Evolutionary conservation across 2,329 filamentous ascomycete species (phyloP), one percentile per base, ranked within the genome.

Genomic region (Aureobasidium sp.): DNA sequence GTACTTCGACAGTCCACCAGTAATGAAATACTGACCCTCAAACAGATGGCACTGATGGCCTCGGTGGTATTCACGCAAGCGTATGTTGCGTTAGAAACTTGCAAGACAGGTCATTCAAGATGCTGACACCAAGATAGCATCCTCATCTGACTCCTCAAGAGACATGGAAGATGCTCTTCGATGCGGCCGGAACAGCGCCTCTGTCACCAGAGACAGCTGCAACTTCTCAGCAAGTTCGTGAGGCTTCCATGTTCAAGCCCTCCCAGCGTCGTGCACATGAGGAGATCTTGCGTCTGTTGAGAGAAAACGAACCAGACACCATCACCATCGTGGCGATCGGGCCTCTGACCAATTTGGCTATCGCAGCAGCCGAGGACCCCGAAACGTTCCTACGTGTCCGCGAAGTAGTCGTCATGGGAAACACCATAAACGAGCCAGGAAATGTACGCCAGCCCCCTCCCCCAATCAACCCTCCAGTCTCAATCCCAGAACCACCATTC

Each of bases 391-490:
- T 98, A 53, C 82, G 83, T 38, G 88, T 84, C 44, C 95, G 94
- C 68, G 90, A 97, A 69, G 79, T 98, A 3, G 85, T 95, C 3
- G 87, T 96, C 41, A 98, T 98, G 93, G 93, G 91, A 55, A 93
- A 93, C 56, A 84, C 88, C 21, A 79, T 98, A 51, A 77, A 86
- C 55, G 73, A 83, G 39, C 79, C 83, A 47, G 93, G 93, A 61
- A 98, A 98, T 68, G 74, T 77, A 68, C 17, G 35, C n/a, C 8
- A 38, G 40, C 34, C 54, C 21, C 60, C 42, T 57, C 64, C 29
- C 54, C 56, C 37, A 59, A 53, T 47, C 57, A 62, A 39, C 61
- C 62, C 58, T 61, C 60, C 25, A 39, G 56, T 25, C 14, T 49
- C 24, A 27, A 59, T 53, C 29, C 57, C 62, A 14, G 57, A 66